Conservation (phyloP, 2,329 filamentous ascomycete species). For the Amylocarpus encephaloides region DNA sequence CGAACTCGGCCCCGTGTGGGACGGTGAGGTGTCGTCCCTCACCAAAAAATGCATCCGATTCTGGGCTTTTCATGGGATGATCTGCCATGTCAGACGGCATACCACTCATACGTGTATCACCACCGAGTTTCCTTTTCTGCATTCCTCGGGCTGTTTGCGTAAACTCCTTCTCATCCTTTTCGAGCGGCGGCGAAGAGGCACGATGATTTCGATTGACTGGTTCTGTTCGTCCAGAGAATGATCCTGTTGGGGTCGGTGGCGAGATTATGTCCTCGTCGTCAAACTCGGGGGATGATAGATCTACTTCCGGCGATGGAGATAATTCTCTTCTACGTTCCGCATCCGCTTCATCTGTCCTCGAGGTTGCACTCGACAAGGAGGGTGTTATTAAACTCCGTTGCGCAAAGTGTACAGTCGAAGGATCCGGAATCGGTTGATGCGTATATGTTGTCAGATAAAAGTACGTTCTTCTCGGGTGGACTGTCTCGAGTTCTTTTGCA, state of each 20-base stretch:
- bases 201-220: slow-evolving; percentile 54
- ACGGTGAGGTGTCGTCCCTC: slow-evolving; percentile 29
- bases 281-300: slow-evolving; percentile 80
- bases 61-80: slow-evolving; percentile 22
- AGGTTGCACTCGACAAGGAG: slow-evolving; percentile 66
- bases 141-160: slow-evolving; percentile 89
- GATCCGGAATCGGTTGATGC: slow-evolving; percentile 72
- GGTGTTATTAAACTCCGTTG: slow-evolving; percentile 69
- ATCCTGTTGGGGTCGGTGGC: slow-evolving; percentile 57
- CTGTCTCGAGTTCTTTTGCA: slow-evolving; percentile 85
- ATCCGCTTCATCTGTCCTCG: slow-evolving; percentile 66
- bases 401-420: slow-evolving; percentile 42
- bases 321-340: slow-evolving; percentile 60
- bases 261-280: slow-evolving; percentile 63
- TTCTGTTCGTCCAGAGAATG: slow-evolving; percentile 46
- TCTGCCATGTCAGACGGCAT: slow-evolving; percentile 31
- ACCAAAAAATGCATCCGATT: slow-evolving; percentile 28
- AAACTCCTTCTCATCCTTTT: slow-evolving; percentile 94
- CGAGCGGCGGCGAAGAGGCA: slow-evolving; percentile 79
- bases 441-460: slow-evolving; percentile 90
- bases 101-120: slow-evolving; percentile 51
- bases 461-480: slow-evolving; percentile 91
- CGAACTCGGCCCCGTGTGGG: slow-evolving; percentile 30
- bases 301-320: slow-evolving; percentile 88
- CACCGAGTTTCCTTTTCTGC: slow-evolving; percentile 49